These are phyloP conservation scores for Juglanconis sp. DNA, from an alignment of 2,329 filamentous ascomycete genomes.

Conservation along the genomic window DNA sequence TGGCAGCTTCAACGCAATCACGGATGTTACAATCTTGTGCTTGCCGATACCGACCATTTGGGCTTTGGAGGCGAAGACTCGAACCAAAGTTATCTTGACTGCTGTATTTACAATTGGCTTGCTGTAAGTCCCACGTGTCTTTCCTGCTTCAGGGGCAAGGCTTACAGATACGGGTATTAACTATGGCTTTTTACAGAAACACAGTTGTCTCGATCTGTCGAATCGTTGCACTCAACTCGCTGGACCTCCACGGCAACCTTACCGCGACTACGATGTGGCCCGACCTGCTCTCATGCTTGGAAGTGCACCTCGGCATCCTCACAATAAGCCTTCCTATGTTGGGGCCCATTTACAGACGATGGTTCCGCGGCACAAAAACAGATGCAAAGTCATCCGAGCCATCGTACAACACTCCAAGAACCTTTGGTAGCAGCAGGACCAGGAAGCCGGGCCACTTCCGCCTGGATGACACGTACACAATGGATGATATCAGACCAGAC, in stretches of 20 bases:
- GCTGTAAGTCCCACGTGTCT: background rate
- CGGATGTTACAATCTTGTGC: conserved; percentile 35
- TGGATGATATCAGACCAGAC: no score
- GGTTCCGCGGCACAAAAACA: no score
- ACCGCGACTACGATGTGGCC: background rate
- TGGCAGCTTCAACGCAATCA: conserved; percentile 35
- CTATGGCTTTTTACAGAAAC: background rate
- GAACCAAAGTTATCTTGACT: conserved; percentile 1
- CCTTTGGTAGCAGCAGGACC: no score
- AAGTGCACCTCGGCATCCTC: conserved; percentile 5
- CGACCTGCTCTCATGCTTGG: background rate
- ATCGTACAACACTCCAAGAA: no score
- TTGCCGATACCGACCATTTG: conserved; percentile 38
- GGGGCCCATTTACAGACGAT: background rate
- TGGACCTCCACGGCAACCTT: background rate
- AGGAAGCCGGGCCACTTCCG: no score
- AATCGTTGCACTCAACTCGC: background rate
- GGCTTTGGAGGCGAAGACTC: conserved; percentile 29
- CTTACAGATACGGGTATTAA: background rate
- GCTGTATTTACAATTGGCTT: conserved; percentile 5
- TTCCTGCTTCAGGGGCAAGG: background rate
- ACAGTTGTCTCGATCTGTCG: conserved; percentile 4
- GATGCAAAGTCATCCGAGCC: no score
- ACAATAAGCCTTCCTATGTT: conserved; percentile 13
- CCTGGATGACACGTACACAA: no score